A percentile compares a stretch with the other conserved stretches of the same genome.
Conservation (phyloP, 2,329 filamentous ascomycete genomes). For the Arthrinium phaeospermum region DNA sequence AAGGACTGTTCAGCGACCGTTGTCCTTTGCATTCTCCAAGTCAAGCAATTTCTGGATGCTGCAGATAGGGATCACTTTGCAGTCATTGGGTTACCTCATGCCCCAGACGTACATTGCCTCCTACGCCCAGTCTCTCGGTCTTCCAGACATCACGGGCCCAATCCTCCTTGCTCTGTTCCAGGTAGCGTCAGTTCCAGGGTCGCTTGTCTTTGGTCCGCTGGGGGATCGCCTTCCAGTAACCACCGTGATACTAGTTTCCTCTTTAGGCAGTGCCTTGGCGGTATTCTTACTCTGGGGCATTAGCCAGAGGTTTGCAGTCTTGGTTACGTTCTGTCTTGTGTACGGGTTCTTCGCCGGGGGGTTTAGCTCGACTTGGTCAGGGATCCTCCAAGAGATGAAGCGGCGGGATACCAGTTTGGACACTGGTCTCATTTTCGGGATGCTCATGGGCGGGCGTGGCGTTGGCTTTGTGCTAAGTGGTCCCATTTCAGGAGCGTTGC, state of each 20-base stretch:
- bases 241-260: constrained; percentile 62
- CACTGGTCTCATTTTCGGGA: constrained; percentile 3
- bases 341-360: constrained; percentile 71
- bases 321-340: constrained; percentile 65
- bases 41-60: constrained; percentile 62
- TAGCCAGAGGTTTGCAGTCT: constrained; percentile 55
- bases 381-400: constrained; percentile 17
- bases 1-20: constrained; percentile 40
- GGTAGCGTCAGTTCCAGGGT: constrained; percentile 54
- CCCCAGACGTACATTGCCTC: constrained; percentile 66
- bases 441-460: background rate
- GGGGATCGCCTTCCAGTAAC: constrained; percentile 43
- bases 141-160: constrained; percentile 42
- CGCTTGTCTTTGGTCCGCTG: constrained; percentile 46
- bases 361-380: constrained; percentile 66
- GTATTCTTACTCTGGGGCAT: constrained; percentile 68
- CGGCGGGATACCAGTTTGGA: constrained; percentile 27
- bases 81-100: constrained; percentile 67
- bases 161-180: constrained; percentile 61
- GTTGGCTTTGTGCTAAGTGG: background rate
- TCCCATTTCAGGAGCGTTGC: background rate
- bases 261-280: constrained; percentile 59
- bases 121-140: constrained; percentile 48
- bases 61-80: constrained; percentile 61
- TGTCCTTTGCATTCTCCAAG: constrained; percentile 56